Percentiles rank a stretch among this genome's conserved stretches.
phyloP scores from a whole-genome alignment of 2,329 filamentous ascomycete species.

The Sporothrix variecibatus region DNA sequence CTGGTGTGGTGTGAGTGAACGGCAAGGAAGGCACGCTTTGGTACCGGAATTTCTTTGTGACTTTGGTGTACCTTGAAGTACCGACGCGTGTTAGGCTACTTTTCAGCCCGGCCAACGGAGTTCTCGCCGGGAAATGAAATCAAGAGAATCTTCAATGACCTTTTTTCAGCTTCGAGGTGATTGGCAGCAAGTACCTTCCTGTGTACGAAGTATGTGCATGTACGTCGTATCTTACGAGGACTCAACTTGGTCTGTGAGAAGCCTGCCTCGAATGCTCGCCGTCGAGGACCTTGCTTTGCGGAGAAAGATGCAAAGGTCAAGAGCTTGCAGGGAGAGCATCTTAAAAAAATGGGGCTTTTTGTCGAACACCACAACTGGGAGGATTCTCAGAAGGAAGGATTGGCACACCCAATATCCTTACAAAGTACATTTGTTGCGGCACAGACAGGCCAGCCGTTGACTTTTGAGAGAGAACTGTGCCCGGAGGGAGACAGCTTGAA shows the following conservation, averaged over 20 bases:
- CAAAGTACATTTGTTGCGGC: background rate
- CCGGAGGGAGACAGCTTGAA: background rate
- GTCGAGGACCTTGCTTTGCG: background rate
- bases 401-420: background rate
- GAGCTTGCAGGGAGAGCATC: constrained; percentile 12
- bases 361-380: background rate
- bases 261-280: no score
- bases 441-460: constrained; percentile 2
- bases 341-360: background rate
- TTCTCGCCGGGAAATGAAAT: constrained; percentile 8
- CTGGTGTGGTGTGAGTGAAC: background rate
- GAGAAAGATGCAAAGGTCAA: background rate
- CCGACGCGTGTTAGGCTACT: background rate
- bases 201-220: no score
- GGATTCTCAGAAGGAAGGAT: background rate
- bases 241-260: background rate
- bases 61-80: background rate
- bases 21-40: constrained; percentile 6
- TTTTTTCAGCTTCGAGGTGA: background rate
- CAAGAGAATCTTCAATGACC: background rate
- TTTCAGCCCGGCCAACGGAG: background rate
- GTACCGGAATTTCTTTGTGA: background rate
- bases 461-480: background rate
- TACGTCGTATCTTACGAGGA: background rate
- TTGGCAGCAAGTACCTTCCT: background rate